phyloP scores from a whole-genome alignment of 2,329 filamentous ascomycete genomes.

The Alternaria viburni region DNA sequence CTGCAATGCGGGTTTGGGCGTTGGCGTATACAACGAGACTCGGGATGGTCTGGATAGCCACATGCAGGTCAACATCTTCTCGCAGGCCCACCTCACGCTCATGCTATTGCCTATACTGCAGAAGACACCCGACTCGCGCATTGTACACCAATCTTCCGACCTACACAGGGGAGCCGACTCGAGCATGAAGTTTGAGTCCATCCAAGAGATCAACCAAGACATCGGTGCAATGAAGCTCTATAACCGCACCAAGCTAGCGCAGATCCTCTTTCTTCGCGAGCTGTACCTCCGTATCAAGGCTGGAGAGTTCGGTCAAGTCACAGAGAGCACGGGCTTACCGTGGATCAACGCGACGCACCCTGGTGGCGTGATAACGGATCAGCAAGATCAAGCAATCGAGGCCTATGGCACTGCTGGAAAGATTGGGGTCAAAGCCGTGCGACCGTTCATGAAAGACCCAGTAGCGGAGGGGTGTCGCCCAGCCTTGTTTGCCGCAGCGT shows the following conservation, averaged over 20 bases:
- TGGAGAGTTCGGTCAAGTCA: slow-evolving; percentile 34
- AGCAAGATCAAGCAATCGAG: slow-evolving; percentile 57
- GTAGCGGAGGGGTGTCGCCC: slow-evolving; percentile 56
- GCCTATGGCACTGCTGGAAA: slow-evolving; percentile 58
- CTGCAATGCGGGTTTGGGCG: slow-evolving; percentile 58
- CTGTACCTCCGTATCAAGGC: slow-evolving; percentile 48
- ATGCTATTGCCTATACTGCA: slow-evolving; percentile 54
- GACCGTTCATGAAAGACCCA: slow-evolving; percentile 59
- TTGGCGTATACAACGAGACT: slow-evolving; percentile 57
- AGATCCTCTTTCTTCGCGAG: slow-evolving; percentile 55
- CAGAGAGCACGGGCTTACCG: slow-evolving; percentile 48
- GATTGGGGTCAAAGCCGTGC: slow-evolving; percentile 51
- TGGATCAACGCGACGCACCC: slow-evolving; percentile 60
- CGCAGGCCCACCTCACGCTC: slow-evolving; percentile 58
- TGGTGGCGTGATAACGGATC: slow-evolving; percentile 56
- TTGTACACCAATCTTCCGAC: slow-evolving; percentile 60
- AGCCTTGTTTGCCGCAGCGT: slow-evolving; percentile 57
- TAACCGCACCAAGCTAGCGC: slow-evolving; percentile 58
- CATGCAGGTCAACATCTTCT: slow-evolving; percentile 60
- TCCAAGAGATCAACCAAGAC: slow-evolving; percentile 58
- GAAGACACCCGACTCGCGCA: slow-evolving; percentile 53
- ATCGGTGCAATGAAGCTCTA: slow-evolving; percentile 58
- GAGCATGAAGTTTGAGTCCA: slow-evolving; percentile 50
- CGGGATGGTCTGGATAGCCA: slow-evolving; percentile 59
- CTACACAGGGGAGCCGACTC: slow-evolving; percentile 52